Evolutionary conservation across 305 asterid species (phyloP).

Genomic region (Euphrasia arctica): DNA sequence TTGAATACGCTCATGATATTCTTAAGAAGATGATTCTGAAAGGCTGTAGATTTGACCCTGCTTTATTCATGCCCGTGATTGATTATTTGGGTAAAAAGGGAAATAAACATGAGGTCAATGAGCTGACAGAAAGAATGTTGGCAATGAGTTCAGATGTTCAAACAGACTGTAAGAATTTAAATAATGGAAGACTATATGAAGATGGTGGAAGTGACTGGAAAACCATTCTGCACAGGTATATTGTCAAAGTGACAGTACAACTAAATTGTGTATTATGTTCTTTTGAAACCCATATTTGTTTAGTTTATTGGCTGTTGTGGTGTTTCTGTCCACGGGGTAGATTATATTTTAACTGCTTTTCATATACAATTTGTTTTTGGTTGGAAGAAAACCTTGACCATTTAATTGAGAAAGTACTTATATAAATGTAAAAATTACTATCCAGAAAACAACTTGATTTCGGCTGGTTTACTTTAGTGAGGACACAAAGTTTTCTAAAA

Average conservation of each 20-base stretch:
- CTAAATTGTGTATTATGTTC: constrained; percentile 8
- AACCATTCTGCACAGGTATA: constrained; percentile 66
- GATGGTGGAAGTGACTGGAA: constrained; percentile 55
- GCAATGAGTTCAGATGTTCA: constrained; percentile 50
- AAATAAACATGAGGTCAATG: constrained; percentile 68
- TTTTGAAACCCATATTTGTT: constrained; percentile 12
- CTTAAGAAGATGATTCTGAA: constrained; percentile 58
- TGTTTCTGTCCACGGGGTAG: constrained; percentile 9
- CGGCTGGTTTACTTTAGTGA: constrained; percentile 8
- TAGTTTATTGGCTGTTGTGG: constrained; percentile 15
- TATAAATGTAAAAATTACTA: constrained; percentile 1
- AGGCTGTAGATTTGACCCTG: constrained; percentile 75
- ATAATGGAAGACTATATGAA: constrained; percentile 34
- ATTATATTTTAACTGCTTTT: constrained; percentile 1
- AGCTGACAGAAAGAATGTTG: constrained; percentile 65
- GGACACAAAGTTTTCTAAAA: neutral
- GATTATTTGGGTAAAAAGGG: constrained; percentile 57
- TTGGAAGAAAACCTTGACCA: neutral
- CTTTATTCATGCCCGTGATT: constrained; percentile 77
- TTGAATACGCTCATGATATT: constrained; percentile 51
- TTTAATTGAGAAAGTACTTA: neutral
- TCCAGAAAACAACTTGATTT: neutral
- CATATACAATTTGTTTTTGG: neutral
- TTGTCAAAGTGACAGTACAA: constrained; percentile 5
- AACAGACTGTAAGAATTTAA: constrained; percentile 27